Percentiles rank a stretch among this genome's conserved stretches.
Conservation (phyloP, 2,329 filamentous ascomycete genomes). For the Coniochaeta sp. region DNA sequence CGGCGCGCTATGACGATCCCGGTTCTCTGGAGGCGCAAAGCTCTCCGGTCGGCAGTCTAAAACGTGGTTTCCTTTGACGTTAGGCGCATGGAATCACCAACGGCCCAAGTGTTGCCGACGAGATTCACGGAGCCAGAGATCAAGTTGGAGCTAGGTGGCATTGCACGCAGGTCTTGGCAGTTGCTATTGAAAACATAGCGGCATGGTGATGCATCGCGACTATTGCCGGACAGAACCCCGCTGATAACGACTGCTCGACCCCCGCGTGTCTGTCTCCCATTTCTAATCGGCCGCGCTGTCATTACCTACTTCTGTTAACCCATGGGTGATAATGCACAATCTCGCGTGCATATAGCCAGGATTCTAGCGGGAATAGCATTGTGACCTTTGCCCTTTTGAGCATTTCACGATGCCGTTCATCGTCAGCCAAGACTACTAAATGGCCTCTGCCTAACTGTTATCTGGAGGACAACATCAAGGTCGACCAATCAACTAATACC, state of each 20-base stretch:
- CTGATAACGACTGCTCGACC: constrained; percentile 1
- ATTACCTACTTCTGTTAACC: not conserved
- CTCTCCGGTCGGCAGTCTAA: not conserved
- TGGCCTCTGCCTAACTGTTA: too few relatives aligned
- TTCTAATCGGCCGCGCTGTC: not conserved
- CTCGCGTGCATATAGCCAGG: too few relatives aligned
- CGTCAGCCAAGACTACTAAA: too few relatives aligned
- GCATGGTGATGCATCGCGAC: not conserved
- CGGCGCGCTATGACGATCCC: not conserved
- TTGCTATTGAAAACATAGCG: not conserved
- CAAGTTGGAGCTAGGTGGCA: not conserved
- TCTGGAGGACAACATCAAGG: too few relatives aligned
- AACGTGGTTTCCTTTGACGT: not conserved
- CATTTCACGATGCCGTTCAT: not conserved
- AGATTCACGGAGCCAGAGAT: too few relatives aligned
- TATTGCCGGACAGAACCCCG: not conserved
- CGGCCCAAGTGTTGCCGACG: not conserved
- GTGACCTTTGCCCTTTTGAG: not conserved
- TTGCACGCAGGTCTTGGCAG: not conserved
- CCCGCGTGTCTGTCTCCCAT: not conserved
- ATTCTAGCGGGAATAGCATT: not conserved
- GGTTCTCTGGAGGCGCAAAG: not conserved
- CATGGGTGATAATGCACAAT: not conserved
- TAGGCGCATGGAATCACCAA: not conserved
- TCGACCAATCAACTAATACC: too few relatives aligned